Percentiles rank a stretch among this genome's conserved stretches.
Evolutionary conservation across 305 asterid species (phyloP).

Genomic region (Solanum hybrid): DNA sequence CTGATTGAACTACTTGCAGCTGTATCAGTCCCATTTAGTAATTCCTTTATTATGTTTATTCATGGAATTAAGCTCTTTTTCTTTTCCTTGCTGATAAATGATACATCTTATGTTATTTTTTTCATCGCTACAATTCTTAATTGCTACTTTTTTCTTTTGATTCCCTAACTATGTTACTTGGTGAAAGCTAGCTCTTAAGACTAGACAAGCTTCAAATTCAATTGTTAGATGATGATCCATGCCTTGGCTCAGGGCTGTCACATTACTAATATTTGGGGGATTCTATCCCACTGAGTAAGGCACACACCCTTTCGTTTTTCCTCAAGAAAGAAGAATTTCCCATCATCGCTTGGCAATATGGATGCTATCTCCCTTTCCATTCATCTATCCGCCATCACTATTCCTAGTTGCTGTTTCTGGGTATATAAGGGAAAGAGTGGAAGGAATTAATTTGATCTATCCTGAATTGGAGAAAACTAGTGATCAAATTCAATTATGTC

Average conservation of each 20-base stretch:
- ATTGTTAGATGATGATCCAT: background rate
- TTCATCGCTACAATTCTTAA: background rate
- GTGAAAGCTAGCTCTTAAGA: background rate
- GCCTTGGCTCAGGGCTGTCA: background rate
- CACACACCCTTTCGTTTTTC: background rate
- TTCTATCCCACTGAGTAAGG: background rate
- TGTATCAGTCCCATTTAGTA: background rate
- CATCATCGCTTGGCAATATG: background rate
- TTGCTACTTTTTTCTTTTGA: background rate
- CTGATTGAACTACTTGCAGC: background rate
- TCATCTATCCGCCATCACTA: background rate
- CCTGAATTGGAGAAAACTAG: background rate
- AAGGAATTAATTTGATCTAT: background rate
- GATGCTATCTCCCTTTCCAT: background rate
- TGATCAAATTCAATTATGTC: too few species aligned
- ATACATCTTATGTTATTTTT: background rate
- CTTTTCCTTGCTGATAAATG: background rate
- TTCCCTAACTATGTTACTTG: background rate
- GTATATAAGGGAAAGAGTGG: background rate
- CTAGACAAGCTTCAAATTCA: background rate
- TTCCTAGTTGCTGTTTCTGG: background rate
- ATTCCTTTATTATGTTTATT: background rate
- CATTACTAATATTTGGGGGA: background rate
- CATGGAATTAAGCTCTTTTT: background rate
- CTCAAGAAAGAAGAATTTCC: background rate